These are phyloP conservation scores for Psilocybe mexicana DNA, from an alignment of 1,284 basidiomycete species.

Conservation along the genomic window DNA sequence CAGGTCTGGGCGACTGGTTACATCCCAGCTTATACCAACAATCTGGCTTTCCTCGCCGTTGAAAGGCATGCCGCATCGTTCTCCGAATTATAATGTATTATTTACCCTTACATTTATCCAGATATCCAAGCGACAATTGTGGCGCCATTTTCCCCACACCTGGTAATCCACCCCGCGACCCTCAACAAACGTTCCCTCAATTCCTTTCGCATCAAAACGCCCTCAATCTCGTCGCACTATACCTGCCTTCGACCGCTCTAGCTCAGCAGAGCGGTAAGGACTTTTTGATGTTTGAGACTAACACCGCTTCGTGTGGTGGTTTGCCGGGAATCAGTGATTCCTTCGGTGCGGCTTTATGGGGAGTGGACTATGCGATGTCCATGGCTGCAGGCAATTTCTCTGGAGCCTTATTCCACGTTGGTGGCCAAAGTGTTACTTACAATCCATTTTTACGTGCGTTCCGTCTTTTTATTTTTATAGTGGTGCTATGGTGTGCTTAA, in stretches of 20 bases:
- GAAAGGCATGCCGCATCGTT: constrained; percentile 42
- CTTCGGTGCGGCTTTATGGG: constrained; percentile 76
- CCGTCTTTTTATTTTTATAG: background rate
- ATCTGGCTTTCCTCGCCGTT: constrained; percentile 51
- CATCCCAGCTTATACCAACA: constrained; percentile 43
- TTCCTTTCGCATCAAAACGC: constrained; percentile 61
- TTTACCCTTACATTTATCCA: background rate
- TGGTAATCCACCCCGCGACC: background rate
- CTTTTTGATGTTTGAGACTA: constrained; percentile 77
- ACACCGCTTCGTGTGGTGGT: constrained; percentile 80
- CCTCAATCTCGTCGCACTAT: constrained; percentile 45
- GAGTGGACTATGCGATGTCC: constrained; percentile 59
- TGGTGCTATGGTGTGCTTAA: too few species aligned
- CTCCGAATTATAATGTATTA: background rate
- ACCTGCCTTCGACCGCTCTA: constrained; percentile 46
- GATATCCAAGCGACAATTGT: constrained; percentile 67
- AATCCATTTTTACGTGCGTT: constrained; percentile 37
- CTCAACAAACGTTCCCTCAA: constrained; percentile 41
- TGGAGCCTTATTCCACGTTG: constrained; percentile 59
- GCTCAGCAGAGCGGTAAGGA: constrained; percentile 51
- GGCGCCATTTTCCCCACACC: constrained; percentile 23
- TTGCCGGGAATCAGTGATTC: constrained; percentile 73
- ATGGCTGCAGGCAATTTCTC: constrained; percentile 65
- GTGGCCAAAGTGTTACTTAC: constrained; percentile 67
- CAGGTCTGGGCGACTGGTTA: constrained; percentile 60